Base-by-base conservation (phyloP, 1,284 basidiomycete genomes). In the Phlebopus sp. region DNA sequence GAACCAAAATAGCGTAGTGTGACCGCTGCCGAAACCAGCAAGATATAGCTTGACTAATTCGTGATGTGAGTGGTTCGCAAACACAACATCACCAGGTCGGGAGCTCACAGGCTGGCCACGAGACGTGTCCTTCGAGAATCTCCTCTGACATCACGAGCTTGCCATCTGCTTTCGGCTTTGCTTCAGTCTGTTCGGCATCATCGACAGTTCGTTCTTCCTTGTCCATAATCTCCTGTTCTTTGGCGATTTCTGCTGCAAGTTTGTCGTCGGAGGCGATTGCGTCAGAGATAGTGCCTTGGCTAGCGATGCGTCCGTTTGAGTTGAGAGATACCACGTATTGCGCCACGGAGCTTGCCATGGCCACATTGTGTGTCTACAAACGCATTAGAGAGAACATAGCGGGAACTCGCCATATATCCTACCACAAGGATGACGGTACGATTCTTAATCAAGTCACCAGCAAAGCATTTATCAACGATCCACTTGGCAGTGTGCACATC, bases 381-480 rank as follows among this genome's bases (percentile, higher is more conserved):
- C 5, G 11, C 32, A 18, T 51, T 11, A 51, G 50, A 13, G 18
- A 38, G 11, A 25, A 51, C 17, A 5, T 17, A 7, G 32, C 5
- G 9, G 18, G 18, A 10, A 15, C 7, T 21, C 4, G 25, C 5
- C 8, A 31, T 25, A 29, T 13, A 5, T 67, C 79, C 55, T 59
- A 83, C 81, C 51, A 90, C 86, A 2, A 92, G 71, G 18, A 92
- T 65, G 29, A 91, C 69, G 0, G 89, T 92, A 37, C 89, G 75
- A 6, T 77, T 82, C 38, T 74, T 70, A 37, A 92, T 68, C 5
- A 92, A 70, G 54, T 86, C 82, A 4, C 88, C 85, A 37, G 69
- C 66, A 64, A 92, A 78, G 55, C 87, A 85, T 47, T 89, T 81
- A 17, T 90, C 82, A 8, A 90, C 79, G 49, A 91, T 84, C 78